These are phyloP conservation scores for Serendipita sp. DNA, from an alignment of 1,284 basidiomycete genomes.

Conservation along the genomic window DNA sequence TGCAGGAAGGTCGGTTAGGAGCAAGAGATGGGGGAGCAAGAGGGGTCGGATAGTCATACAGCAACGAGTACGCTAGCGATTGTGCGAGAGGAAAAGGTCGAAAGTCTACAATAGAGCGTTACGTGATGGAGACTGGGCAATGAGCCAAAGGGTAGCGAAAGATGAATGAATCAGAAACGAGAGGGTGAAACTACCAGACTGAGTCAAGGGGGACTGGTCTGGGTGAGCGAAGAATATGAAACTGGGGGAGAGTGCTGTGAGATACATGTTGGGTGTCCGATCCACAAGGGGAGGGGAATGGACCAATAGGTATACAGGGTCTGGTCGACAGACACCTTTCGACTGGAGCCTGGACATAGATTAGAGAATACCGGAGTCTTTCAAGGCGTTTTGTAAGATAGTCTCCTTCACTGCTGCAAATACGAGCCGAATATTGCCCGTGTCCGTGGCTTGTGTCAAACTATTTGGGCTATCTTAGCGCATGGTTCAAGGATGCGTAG, in stretches of 20 bases:
- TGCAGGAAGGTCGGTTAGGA: not conserved
- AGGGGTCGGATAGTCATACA: not conserved
- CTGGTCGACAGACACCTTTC: not conserved
- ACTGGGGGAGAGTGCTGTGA: too few relatives aligned
- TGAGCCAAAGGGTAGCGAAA: too few relatives aligned
- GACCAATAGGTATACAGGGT: not conserved
- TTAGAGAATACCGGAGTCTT: slow-evolving; percentile 66
- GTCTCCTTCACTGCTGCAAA: slow-evolving; percentile 97
- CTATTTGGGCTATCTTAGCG: slow-evolving; percentile 23
- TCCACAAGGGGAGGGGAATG: not conserved
- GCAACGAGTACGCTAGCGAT: not conserved
- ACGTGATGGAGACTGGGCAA: too few relatives aligned
- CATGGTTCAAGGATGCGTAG: not conserved
- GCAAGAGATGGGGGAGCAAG: not conserved
- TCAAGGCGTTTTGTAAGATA: slow-evolving; percentile 79
- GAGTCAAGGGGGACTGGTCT: too few relatives aligned
- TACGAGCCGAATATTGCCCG: slow-evolving; percentile 73
- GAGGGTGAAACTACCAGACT: too few relatives aligned
- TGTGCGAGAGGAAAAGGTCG: not conserved
- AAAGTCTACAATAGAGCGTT: not conserved
- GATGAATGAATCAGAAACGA: too few relatives aligned
- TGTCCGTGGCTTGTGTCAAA: slow-evolving; percentile 70
- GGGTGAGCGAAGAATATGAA: too few relatives aligned
- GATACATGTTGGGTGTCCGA: too few relatives aligned
- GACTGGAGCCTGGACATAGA: not conserved